A percentile compares a stretch with the other conserved stretches of the same genome.
Conservation (phyloP, 805 yeast genomes). For the Metschnikowia chrysomelidarum region DNA sequence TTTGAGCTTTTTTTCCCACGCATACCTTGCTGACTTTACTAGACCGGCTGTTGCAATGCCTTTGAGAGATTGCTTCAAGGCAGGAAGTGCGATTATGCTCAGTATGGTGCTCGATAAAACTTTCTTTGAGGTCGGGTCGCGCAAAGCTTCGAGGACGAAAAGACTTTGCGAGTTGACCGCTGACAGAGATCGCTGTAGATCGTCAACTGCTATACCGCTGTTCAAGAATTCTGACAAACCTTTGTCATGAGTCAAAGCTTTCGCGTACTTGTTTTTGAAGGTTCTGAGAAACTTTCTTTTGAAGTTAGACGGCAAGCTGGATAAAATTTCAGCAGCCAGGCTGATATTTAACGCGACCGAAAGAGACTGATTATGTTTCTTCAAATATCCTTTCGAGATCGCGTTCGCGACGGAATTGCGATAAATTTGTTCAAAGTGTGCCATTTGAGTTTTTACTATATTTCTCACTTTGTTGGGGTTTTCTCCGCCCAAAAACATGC, state of each 20-base stretch:
- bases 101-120: slow-evolving; percentile 28
- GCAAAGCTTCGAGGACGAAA: slow-evolving; percentile 2
- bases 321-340: slow-evolving; percentile 7
- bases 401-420: slow-evolving; percentile 50
- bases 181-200: not conserved
- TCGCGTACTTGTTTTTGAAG: slow-evolving; percentile 11
- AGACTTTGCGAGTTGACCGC: not conserved
- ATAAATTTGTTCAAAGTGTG: slow-evolving; percentile 68
- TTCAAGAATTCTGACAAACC: slow-evolving; percentile 2
- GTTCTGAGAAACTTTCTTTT: slow-evolving; percentile 8
- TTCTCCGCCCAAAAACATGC: slow-evolving; percentile 85
- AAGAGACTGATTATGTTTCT: not conserved
- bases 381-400: slow-evolving; percentile 2
- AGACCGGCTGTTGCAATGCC: slow-evolving; percentile 89
- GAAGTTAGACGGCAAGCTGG: slow-evolving; percentile 14
- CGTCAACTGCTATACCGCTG: not conserved
- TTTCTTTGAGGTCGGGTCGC: slow-evolving; percentile 22
- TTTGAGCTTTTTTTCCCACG: slow-evolving; percentile 60
- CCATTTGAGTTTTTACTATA: slow-evolving; percentile 76
- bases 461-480: slow-evolving; percentile 85
- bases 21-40: slow-evolving; percentile 65
- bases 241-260: slow-evolving; percentile 1
- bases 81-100: slow-evolving; percentile 61
- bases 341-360: slow-evolving; percentile 1
- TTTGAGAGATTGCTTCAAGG: slow-evolving; percentile 71